Evolutionary conservation across 768 basidiomycete genomes (phyloP), one percentile per base, ranked within the genome.

Genomic region (Plicaturopsis crispa): DNA sequence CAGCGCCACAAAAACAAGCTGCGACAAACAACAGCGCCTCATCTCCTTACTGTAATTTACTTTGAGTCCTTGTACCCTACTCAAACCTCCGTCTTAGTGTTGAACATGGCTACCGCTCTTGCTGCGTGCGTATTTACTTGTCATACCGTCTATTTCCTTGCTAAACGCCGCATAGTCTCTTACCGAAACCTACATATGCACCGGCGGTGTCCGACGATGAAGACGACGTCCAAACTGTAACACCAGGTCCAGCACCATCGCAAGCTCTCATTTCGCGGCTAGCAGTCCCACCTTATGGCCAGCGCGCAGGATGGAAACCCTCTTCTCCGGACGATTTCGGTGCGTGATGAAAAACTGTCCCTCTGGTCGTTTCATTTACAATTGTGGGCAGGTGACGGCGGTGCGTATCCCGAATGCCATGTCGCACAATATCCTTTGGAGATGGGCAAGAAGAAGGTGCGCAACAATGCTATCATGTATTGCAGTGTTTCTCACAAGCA

Each of bases 401-500:
- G 89, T 48, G 70, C 90, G 40, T 89, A 81, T 61, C 91, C 91
- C 4, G 91, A 99, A 66, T 97, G 93, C 59, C 91, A 93, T 72
- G 67, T 94, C 37, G 96, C 96, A 5, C 94, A 99, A 58, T 99
- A 96, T 66, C 94, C 94, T 8, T 60, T 98, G 45, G 89, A 90
- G 40, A 81, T 99, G 74, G 94, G 94, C 40, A 76, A 78, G 63
- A 96, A 96, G 75, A 93, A 93, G 78, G 91, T 83, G 37, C 46
- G 78, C 54, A 5, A 4, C 35, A 7, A 11, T 36, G 6, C 4
- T 10, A 10, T 26, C 10, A 16, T 33, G 6, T 37, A 35, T 42
- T 26, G 41, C 30, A 45, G 18, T 33, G 12, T 24, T 16, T 16
- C n/a, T n/a, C n/a, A n/a, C n/a, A n/a, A n/a, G 28, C 24, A 36